phyloP scores from a whole-genome alignment of 2,329 filamentous ascomycete genomes.

The Basipetospora chlamydospora region DNA sequence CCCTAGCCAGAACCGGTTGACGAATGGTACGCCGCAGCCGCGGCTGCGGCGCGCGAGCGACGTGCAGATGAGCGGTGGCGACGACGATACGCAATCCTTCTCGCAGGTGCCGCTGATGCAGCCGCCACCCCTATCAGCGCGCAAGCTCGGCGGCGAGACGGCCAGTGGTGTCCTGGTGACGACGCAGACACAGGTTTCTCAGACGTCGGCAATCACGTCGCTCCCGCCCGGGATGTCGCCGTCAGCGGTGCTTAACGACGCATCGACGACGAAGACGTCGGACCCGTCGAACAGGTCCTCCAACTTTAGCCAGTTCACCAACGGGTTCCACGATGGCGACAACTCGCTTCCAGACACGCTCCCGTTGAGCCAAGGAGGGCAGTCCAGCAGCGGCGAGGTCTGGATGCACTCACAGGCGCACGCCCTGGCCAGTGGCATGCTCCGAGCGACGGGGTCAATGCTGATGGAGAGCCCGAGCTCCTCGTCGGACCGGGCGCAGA shows the following conservation, averaged over 20 bases:
- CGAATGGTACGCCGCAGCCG: constrained; percentile 38
- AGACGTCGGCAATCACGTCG: constrained; percentile 44
- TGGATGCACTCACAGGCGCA: constrained; percentile 47
- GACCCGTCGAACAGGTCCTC: constrained; percentile 53
- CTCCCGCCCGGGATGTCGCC: constrained; percentile 43
- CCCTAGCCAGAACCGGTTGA: constrained; percentile 25
- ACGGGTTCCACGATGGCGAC: constrained; percentile 41
- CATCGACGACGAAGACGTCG: constrained; percentile 85
- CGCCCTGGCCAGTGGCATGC: constrained; percentile 26
- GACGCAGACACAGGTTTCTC: constrained; percentile 50
- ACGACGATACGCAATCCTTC: constrained; percentile 29
- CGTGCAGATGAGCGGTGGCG: constrained; percentile 45
- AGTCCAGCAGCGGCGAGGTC: constrained; percentile 34
- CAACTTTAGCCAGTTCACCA: constrained; percentile 55
- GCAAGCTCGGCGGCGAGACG: constrained; percentile 19
- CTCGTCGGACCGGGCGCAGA: constrained; percentile 10
- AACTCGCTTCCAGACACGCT: constrained; percentile 41
- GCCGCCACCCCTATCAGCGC: constrained; percentile 22
- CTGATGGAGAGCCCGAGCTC: constrained; percentile 24
- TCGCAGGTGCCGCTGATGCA: constrained; percentile 34
- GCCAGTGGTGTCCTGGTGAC: constrained; percentile 20
- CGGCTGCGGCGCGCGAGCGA: constrained; percentile 31
- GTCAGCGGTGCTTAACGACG: constrained; percentile 59
- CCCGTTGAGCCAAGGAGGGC: constrained; percentile 28
- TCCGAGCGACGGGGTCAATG: constrained; percentile 12